Percentiles rank a stretch among this genome's conserved stretches.
Evolutionary conservation across 192 early-diverging fungal genomes (phyloP).

Genomic region (Endogone sp.): DNA sequence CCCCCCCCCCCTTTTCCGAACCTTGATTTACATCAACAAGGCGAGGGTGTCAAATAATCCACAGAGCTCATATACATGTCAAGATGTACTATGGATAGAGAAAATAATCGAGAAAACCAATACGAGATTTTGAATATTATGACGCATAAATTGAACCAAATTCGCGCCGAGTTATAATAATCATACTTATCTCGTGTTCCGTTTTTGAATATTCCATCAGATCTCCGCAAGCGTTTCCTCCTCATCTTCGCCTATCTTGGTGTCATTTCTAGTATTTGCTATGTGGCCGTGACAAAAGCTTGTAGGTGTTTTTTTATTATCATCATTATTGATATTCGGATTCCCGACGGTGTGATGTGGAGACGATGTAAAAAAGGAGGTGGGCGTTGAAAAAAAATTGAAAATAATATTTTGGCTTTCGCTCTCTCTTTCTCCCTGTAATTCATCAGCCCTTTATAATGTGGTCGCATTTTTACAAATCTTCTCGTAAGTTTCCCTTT

Average conservation of each 20-base stretch:
- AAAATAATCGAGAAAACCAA: too few species aligned
- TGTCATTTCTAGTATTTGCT: not conserved
- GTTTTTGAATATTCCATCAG: too few species aligned
- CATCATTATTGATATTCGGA: not conserved
- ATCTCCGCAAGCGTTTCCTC: not conserved
- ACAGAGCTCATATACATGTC: too few species aligned
- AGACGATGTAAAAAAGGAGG: not conserved
- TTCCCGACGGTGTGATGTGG: not conserved
- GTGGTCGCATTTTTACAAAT: not conserved
- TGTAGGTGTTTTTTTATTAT: not conserved
- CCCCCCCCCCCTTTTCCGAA: too few species aligned
- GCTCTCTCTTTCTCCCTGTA: not conserved
- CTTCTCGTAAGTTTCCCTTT: constrained; percentile 2
- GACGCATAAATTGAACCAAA: too few species aligned
- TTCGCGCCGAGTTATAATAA: too few species aligned
- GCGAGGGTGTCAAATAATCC: too few species aligned
- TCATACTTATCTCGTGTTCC: too few species aligned
- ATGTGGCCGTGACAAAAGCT: not conserved
- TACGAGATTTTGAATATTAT: too few species aligned
- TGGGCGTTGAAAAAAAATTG: not conserved
- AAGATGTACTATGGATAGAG: too few species aligned
- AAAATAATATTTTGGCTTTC: not conserved
- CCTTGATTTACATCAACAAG: too few species aligned
- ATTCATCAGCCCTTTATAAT: not conserved
- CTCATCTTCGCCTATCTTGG: not conserved